A percentile compares a stretch with the other conserved stretches of the same genome.
Conservation (phyloP, 352 stramenopile species). For the Pythium coloratum region DNA sequence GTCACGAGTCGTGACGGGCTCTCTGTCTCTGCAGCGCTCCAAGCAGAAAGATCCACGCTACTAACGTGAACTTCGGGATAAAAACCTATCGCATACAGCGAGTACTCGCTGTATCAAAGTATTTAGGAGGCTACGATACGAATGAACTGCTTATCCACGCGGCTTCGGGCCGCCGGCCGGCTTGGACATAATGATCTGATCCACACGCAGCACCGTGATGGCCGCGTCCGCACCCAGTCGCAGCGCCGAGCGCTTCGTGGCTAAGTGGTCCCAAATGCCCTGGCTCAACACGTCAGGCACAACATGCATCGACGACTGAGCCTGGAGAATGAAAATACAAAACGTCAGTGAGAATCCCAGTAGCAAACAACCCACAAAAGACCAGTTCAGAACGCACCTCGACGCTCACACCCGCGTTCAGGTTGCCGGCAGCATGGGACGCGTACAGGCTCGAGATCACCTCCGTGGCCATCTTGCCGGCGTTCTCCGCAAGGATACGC, state of each 20-base stretch:
- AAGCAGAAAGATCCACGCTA: conserved; percentile 4
- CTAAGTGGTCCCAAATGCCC: conserved; percentile 93
- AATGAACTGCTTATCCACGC: conserved; percentile 53
- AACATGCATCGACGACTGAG: conserved; percentile 76
- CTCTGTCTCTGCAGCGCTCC: not conserved
- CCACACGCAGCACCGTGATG: conserved; percentile 98
- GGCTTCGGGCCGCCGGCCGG: conserved; percentile 94
- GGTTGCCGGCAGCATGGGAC: conserved; percentile 92
- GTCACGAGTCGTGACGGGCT: too few species aligned
- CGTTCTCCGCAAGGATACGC: conserved; percentile 97
- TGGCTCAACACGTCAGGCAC: conserved; percentile 73
- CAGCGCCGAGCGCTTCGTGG: conserved; percentile 97
- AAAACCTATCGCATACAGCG: conserved; percentile 26
- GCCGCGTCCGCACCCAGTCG: conserved; percentile 96
- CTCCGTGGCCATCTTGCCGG: conserved; percentile 93
- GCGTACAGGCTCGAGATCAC: conserved; percentile 95
- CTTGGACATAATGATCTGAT: conserved; percentile 99
- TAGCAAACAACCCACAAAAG: conserved; percentile 14
- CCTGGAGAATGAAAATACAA: conserved; percentile 34
- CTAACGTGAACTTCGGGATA: not conserved
- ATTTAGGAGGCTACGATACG: not conserved
- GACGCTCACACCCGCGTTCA: conserved; percentile 93
- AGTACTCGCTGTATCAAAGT: conserved; percentile 19
- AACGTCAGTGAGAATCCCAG: not conserved
- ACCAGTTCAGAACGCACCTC: conserved; percentile 51